Percentiles rank a stretch among this genome's conserved stretches.
These are phyloP conservation scores for Euphorbia schlechtendalii DNA, from an alignment of 441 rosid genomes.

Conservation along the genomic window DNA sequence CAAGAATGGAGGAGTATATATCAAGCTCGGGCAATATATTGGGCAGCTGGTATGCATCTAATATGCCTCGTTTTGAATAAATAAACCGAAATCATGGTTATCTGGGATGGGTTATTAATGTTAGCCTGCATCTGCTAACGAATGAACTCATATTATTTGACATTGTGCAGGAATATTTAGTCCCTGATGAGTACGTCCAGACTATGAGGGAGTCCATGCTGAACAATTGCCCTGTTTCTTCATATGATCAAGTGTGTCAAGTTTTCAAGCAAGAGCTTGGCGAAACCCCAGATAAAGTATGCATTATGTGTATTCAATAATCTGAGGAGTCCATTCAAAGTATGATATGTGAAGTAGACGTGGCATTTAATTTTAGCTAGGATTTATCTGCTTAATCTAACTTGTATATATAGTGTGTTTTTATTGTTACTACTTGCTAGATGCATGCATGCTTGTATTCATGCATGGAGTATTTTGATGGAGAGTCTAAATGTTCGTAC, in stretches of 20 bases:
- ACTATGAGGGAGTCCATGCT: conserved; percentile 86
- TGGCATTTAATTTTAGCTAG: background rate
- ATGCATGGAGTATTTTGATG: conserved; percentile 8
- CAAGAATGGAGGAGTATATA: conserved; percentile 86
- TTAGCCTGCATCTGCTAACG: background rate
- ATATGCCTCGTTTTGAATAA: conserved; percentile 9
- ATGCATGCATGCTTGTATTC: no score
- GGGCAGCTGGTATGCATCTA: conserved; percentile 69
- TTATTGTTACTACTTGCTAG: conserved; percentile 7
- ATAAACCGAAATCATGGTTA: background rate
- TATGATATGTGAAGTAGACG: background rate
- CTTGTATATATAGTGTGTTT: conserved; percentile 3
- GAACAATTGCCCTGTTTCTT: conserved; percentile 89
- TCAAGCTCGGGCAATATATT: conserved; percentile 89
- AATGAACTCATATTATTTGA: background rate
- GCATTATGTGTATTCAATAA: conserved; percentile 24
- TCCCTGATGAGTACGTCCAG: conserved; percentile 78
- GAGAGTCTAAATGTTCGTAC: background rate
- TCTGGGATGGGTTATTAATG: background rate
- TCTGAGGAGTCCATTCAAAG: background rate
- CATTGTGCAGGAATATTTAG: conserved; percentile 61
- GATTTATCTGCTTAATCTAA: conserved; percentile 16
- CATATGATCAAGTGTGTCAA: conserved; percentile 86
- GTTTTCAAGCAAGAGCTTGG: conserved; percentile 93
- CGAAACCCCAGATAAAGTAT: conserved; percentile 72